Percentiles rank a stretch among this genome's conserved stretches.
phyloP scores from a whole-genome alignment of 441 rosid genomes.

The Flueggea neowawraea region DNA sequence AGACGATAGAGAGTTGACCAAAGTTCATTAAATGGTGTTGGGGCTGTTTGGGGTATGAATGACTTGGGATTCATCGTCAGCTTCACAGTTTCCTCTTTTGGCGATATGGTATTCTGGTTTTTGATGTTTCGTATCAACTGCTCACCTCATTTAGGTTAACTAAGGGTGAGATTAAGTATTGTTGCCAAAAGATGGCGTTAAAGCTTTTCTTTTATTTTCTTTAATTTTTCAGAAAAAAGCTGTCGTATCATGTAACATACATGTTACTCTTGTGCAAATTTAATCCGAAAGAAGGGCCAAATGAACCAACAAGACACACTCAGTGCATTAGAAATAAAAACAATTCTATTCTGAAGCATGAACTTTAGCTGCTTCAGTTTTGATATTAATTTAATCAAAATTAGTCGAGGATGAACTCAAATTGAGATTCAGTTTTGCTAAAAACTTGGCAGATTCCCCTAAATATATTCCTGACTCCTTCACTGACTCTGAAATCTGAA shows the following conservation, averaged over 20 bases:
- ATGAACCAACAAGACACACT: no score
- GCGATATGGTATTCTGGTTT: no score
- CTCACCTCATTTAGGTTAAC: neutral
- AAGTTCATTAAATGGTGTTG: slow-evolving; percentile 18
- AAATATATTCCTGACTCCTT: slow-evolving; percentile 33
- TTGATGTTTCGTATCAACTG: neutral
- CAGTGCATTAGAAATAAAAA: no score
- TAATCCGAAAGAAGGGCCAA: no score
- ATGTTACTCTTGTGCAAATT: no score
- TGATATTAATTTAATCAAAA: neutral
- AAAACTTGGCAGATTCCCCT: slow-evolving; percentile 44
- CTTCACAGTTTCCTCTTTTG: no score
- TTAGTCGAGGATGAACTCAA: neutral
- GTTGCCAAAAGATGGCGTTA: no score
- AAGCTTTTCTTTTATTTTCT: no score
- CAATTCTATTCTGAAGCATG: neutral
- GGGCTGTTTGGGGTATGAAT: neutral
- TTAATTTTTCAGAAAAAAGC: no score
- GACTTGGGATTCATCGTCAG: neutral
- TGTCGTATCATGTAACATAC: no score
- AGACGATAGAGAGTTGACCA: slow-evolving; percentile 18
- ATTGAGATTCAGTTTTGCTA: slow-evolving; percentile 23
- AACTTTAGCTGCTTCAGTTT: neutral
- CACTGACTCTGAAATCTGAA: slow-evolving; percentile 22
- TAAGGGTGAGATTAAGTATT: neutral